phyloP scores from a whole-genome alignment of 495 filamentous ascomycete genomes.

The Penicillium paradoxum region DNA sequence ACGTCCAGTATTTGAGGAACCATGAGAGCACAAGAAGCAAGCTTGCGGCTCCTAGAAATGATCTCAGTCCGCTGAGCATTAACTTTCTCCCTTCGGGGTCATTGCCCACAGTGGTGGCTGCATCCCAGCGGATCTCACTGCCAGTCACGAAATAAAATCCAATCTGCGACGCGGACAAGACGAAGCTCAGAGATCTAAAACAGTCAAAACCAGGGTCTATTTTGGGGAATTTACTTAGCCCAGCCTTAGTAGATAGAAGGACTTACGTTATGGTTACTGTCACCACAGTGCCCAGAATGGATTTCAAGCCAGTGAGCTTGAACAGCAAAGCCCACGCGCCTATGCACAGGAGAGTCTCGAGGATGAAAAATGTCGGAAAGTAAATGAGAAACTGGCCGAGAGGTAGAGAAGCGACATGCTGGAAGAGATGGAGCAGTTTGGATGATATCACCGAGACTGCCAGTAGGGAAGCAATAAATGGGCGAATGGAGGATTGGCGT shows the following conservation, averaged over 20 bases:
- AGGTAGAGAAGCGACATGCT: conserved; percentile 16
- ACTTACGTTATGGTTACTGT: conserved; percentile 12
- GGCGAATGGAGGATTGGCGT: conserved; percentile 13
- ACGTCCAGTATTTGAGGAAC: conserved; percentile 10
- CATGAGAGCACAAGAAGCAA: conserved; percentile 12
- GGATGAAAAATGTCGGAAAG: conserved; percentile 23
- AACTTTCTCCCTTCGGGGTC: conserved; percentile 22
- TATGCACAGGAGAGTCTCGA: conserved; percentile 13
- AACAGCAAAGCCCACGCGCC: conserved; percentile 15
- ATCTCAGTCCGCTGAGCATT: conserved; percentile 20
- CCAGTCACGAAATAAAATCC: conserved; percentile 25
- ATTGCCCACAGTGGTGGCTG: conserved; percentile 18
- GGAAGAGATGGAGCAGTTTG: conserved; percentile 20
- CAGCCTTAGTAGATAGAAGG: neutral
- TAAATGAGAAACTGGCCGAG: conserved; percentile 10
- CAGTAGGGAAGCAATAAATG: conserved; percentile 18
- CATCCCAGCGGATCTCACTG: conserved; percentile 25
- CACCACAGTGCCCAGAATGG: conserved; percentile 1
- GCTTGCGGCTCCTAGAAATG: conserved; percentile 14
- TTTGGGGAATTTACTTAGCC: neutral
- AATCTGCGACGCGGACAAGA: conserved; percentile 19
- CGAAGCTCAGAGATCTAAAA: conserved; percentile 12
- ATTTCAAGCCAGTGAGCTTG: conserved; percentile 4
- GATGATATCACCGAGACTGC: conserved; percentile 15
- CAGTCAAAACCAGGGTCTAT: neutral